Conservation (phyloP, 305 asterid genomes). For the Striga hermonthica region DNA sequence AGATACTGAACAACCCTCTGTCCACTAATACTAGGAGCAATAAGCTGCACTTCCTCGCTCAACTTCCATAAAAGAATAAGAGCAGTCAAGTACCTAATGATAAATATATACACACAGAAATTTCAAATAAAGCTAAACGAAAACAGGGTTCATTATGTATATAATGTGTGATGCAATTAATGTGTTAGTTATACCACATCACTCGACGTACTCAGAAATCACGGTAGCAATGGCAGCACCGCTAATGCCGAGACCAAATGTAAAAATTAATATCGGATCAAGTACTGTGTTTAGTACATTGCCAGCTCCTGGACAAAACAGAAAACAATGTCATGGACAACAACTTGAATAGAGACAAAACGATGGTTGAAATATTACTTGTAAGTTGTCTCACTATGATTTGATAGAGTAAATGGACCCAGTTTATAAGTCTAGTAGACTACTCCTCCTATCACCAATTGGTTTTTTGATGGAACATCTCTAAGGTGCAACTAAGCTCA, state of each 20-base stretch:
- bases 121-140: conserved; percentile 26
- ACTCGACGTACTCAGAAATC: conserved; percentile 84
- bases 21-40: conserved; percentile 60
- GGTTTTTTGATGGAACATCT: too few relatives aligned
- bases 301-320: conserved; percentile 68
- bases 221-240: conserved; percentile 95
- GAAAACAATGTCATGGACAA: conserved; percentile 20
- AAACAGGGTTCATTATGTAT: conserved; percentile 7
- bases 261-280: conserved; percentile 70
- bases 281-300: conserved; percentile 70
- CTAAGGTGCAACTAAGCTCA: too few relatives aligned
- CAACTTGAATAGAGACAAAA: conserved; percentile 11
- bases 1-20: conserved; percentile 68
- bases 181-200: conserved; percentile 73
- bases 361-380: too few relatives aligned
- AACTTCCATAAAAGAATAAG: conserved; percentile 76
- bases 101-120: conserved; percentile 23
- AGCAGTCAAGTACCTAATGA: conserved; percentile 74
- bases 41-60: conserved; percentile 59
- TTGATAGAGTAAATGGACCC: too few relatives aligned
- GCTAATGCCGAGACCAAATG: conserved; percentile 64
- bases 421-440: too few relatives aligned
- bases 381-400: too few relatives aligned
- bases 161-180: conserved; percentile 33
- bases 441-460: too few relatives aligned